phyloP scores from a whole-genome alignment of 768 basidiomycete genomes.

The Auricularia auricula-judae region DNA sequence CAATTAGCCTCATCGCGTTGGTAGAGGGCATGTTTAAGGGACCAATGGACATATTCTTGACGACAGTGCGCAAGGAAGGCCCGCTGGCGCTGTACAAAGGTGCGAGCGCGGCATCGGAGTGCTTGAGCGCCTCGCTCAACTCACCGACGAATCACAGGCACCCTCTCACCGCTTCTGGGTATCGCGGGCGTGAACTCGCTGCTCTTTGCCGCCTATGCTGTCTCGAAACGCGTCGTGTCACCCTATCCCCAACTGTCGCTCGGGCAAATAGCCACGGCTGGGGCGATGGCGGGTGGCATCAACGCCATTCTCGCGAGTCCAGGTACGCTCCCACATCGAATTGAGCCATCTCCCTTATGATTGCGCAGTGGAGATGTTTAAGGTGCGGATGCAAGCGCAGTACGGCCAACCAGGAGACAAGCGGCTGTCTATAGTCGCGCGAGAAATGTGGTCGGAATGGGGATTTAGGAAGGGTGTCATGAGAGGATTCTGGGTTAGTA shows the following conservation, averaged over 20 bases:
- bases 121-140: neutral
- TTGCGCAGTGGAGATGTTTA: slow-evolving; percentile 86
- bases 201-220: slow-evolving; percentile 84
- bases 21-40: slow-evolving; percentile 88
- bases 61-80: slow-evolving; percentile 80
- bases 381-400: slow-evolving; percentile 95
- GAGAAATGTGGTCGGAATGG: slow-evolving; percentile 80
- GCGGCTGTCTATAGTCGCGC: slow-evolving; percentile 54
- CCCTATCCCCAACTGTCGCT: slow-evolving; percentile 81
- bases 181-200: slow-evolving; percentile 95
- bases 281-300: slow-evolving; percentile 84
- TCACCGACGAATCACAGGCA: slow-evolving; percentile 37
- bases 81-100: slow-evolving; percentile 94
- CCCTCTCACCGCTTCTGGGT: slow-evolving; percentile 83
- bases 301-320: slow-evolving; percentile 90
- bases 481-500: slow-evolving; percentile 88
- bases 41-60: slow-evolving; percentile 78
- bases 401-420: slow-evolving; percentile 78
- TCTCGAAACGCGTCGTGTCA: slow-evolving; percentile 70
- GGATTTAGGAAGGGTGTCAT: slow-evolving; percentile 85
- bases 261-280: slow-evolving; percentile 70
- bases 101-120: slow-evolving; percentile 16
- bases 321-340: slow-evolving; percentile 29
- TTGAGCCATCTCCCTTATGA: neutral
- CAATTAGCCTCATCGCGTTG: neutral